Percentiles rank a stretch among this genome's conserved stretches.
These are phyloP conservation scores for Termitomyces sp. DNA, from an alignment of 768 basidiomycete genomes.

Conservation along the genomic window DNA sequence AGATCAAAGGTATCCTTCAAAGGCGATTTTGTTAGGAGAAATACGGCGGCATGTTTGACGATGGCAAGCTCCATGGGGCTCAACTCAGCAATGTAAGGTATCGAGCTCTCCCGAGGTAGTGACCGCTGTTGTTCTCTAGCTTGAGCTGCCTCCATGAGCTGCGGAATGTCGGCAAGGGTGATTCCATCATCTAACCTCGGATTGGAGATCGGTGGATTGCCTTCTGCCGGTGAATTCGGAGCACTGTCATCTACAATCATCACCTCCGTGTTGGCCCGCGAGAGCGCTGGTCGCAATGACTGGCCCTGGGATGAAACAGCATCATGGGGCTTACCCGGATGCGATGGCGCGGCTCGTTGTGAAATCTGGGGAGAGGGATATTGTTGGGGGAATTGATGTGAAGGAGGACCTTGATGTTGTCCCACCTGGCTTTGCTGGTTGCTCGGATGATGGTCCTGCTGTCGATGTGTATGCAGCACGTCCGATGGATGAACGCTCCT, in stretches of 20 bases:
- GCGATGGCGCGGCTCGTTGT: slow-evolving; percentile 30
- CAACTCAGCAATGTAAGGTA: slow-evolving; percentile 81
- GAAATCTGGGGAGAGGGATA: slow-evolving; percentile 21
- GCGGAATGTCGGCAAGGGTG: slow-evolving; percentile 91
- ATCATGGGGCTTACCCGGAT: slow-evolving; percentile 35
- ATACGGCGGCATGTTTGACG: slow-evolving; percentile 86
- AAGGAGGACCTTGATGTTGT: slow-evolving; percentile 30
- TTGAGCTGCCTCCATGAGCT: slow-evolving; percentile 88
- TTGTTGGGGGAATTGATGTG: slow-evolving; percentile 23
- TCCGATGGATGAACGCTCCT: slow-evolving; percentile 77
- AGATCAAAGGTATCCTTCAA: slow-evolving; percentile 81
- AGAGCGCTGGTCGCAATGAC: slow-evolving; percentile 61
- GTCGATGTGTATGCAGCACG: slow-evolving; percentile 40
- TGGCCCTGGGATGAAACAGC: slow-evolving; percentile 34
- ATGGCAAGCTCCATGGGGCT: slow-evolving; percentile 82
- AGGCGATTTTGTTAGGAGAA: slow-evolving; percentile 72
- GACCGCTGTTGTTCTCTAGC: slow-evolving; percentile 86
- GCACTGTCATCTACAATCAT: slow-evolving; percentile 83
- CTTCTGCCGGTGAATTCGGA: slow-evolving; percentile 64
- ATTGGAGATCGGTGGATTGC: slow-evolving; percentile 25
- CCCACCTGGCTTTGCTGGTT: slow-evolving; percentile 30
- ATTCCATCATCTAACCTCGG: slow-evolving; percentile 68
- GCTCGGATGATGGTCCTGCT: slow-evolving; percentile 33
- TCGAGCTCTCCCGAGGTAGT: slow-evolving; percentile 68
- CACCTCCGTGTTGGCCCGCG: slow-evolving; percentile 79